Base-by-base conservation (phyloP, 805 yeast species). In the Starmerella stellata region DNA sequence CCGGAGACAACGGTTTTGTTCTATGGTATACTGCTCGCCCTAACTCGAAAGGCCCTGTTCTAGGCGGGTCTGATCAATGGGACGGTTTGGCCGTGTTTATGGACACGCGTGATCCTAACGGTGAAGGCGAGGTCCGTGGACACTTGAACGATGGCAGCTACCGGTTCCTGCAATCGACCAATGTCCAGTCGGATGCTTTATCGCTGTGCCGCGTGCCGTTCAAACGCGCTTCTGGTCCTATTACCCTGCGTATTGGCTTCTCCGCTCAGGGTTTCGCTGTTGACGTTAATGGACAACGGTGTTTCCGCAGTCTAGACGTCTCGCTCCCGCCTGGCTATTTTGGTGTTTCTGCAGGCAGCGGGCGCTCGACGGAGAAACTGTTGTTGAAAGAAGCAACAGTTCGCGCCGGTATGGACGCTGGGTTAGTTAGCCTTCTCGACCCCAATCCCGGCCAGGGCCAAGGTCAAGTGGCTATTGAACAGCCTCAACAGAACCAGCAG, bases 61-160 rank as follows among this genome's bases (percentile, higher is more conserved):
- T 56, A 42, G 65, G 65, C 18, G 50, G 56, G 8, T 39, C 48
- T 20, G 63, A 60, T 30, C 30, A 37, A 11, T 61, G 63, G 63
- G 63, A 61, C 40, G 66, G 66, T 2, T 45, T 61, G 31, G 65
- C 59, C 4, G 38, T 61, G n/a, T 49, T 58, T 41, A 44, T 61
- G 23, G 65, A 61, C 45, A 49, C 56, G n/a, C 43, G 46, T 35
- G 56, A 53, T 15, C 45, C 49, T 46, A 47, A 40, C 32, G 45
- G 38, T 25, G 35, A 36, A 24, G 58, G 56, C 15, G 49, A 58
- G 18, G 46, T 59, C 18, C 53, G 63, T 5, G 66, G 62, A 16
- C 64, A 61, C 47, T 46, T 61, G 21, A 61, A 59, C 38, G 65
- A 62, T 37, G 64, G 64, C 14, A 29, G 54, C 11, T 39, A 38